Evolutionary conservation across 352 stramenopile species (phyloP).

Genomic region (Globisporangium alternatum): DNA sequence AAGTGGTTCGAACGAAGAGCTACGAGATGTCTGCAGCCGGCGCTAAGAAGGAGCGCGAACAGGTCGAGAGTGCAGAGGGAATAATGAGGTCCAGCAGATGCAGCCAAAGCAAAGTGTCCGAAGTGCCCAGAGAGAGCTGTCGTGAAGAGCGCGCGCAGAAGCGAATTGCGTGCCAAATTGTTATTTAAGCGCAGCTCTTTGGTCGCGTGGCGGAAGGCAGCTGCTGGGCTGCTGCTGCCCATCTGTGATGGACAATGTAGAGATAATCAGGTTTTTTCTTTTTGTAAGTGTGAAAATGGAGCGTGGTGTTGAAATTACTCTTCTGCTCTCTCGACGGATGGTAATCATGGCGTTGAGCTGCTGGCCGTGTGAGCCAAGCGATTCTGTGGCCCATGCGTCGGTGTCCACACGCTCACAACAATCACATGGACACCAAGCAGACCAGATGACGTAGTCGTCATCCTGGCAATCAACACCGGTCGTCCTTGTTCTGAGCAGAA

Average conservation of each 20-base stretch:
- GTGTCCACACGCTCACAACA: not conserved
- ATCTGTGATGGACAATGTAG: slow-evolving; percentile 2
- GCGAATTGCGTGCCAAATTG: not conserved
- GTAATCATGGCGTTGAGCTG: too few species aligned
- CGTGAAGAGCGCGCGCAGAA: slow-evolving; percentile 2
- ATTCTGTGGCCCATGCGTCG: not conserved
- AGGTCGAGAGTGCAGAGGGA: not conserved
- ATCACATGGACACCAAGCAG: not conserved
- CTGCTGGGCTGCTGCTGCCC: not conserved
- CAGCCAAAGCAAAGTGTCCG: not conserved
- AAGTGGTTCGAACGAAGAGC: slow-evolving; percentile 3
- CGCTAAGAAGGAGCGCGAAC: not conserved
- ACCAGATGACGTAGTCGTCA: not conserved
- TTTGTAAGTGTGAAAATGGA: not conserved
- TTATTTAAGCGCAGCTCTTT: slow-evolving; percentile 10
- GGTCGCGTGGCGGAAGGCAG: not conserved
- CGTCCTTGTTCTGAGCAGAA: not conserved
- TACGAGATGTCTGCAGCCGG: not conserved
- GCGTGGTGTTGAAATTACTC: not conserved
- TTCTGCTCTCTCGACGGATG: not conserved
- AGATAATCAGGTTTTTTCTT: slow-evolving; percentile 10
- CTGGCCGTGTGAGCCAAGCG: not conserved
- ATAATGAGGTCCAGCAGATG: not conserved
- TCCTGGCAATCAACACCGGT: not conserved
- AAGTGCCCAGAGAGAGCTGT: not conserved